phyloP scores from a whole-genome alignment of 2,329 filamentous ascomycete species.

The Ambrosiella xylebori region DNA sequence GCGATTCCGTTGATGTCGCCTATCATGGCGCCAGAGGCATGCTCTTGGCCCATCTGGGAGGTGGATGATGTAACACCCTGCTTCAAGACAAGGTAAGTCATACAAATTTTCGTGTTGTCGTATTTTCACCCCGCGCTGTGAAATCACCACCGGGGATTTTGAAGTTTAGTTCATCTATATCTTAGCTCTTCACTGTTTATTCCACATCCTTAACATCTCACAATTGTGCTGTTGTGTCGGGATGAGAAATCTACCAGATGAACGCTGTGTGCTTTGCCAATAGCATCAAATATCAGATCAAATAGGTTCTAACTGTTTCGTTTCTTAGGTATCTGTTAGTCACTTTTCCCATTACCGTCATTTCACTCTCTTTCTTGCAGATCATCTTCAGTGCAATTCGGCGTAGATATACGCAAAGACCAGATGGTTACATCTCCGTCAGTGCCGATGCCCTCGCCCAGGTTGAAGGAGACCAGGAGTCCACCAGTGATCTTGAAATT shows the following conservation, averaged over 20 bases:
- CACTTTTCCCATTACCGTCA: conserved; percentile 57
- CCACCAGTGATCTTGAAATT: conserved; percentile 39
- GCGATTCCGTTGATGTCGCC: background rate
- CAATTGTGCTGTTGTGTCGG: too few species aligned
- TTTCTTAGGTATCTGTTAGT: conserved; percentile 55
- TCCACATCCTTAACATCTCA: too few species aligned
- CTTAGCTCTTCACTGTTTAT: background rate
- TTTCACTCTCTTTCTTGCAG: conserved; percentile 51
- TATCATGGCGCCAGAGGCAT: conserved; percentile 12
- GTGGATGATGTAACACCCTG: conserved; percentile 47
- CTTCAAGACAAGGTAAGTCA: conserved; percentile 49
- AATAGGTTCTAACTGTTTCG: background rate
- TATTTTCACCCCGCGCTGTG: background rate
- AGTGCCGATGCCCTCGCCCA: conserved; percentile 21
- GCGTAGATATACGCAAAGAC: background rate
- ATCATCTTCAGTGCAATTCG: conserved; percentile 30
- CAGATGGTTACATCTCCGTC: conserved; percentile 9
- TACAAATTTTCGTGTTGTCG: background rate
- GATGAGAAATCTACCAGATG: too few species aligned
- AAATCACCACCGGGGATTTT: background rate
- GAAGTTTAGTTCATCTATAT: background rate
- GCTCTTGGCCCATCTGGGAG: conserved; percentile 39
- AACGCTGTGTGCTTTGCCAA: too few species aligned
- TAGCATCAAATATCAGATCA: background rate
- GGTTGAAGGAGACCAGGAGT: conserved; percentile 34